Evolutionary conservation across 192 early-diverging fungal species (phyloP), one percentile per base, ranked within the genome.

Genomic region (Oehlia diaphana): DNA sequence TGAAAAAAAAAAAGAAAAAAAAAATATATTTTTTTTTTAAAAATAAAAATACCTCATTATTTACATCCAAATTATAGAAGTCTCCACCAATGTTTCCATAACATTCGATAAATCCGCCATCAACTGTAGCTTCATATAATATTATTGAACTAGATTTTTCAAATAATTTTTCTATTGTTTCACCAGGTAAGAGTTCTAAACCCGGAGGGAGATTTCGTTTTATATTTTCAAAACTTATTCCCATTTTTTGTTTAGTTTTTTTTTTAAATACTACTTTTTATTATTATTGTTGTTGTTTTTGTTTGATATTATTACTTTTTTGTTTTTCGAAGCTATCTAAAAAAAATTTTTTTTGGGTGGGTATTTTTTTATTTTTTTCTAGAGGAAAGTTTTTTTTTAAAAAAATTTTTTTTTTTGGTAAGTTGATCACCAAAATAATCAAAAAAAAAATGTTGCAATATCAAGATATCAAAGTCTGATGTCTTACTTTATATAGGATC

Each of bases 51-150:
- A 79, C 77, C 49, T 79, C 68, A 42, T 58, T 79, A 9, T 5
- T 53, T 14, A 37, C 23, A 62, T 70, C 77, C 10, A 26, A 26
- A 21, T 37, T 33, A 62, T 62, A 79, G 7, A 10, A 7, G 3
- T 79, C 68, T 10, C 9, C 44, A 14, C 64, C 62, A 23, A 58
- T 19, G 14, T 58, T 44, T 9, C 23, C 66, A 71, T 23, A 50
- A 71, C 68, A 79, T 71, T 79, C 77, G 13, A 10, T 26, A 62
- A 79, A 79, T 2, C 49, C 65, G 3, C 77, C 77, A 26, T 79
- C 77, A 26, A 21, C 49, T 8, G 77, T 79, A 42, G 66, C 49
- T 62, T 79, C 68, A 63, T 63, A 79, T 31, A 79, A 70, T 67
- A 53, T 69, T 33, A 79, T 79, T 0, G 77, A 67, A 35, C 53